Evolutionary conservation across 495 filamentous ascomycete genomes (phyloP).

Genomic region (Xylaria grammica): DNA sequence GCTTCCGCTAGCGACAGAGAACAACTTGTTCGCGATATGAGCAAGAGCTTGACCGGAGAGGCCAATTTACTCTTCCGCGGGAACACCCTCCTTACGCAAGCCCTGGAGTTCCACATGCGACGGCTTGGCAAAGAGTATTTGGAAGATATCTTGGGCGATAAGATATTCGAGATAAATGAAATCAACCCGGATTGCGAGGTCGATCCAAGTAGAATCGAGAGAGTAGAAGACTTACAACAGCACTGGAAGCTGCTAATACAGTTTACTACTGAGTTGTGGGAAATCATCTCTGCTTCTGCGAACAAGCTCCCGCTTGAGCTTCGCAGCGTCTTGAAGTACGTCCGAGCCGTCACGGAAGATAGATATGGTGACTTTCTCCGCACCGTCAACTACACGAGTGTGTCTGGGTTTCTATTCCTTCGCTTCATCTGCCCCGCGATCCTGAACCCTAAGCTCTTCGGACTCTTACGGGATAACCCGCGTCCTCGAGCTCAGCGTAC

Average conservation of each 20-base stretch:
- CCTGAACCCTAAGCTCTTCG: constrained; percentile 95
- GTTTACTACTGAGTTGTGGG: constrained; percentile 84
- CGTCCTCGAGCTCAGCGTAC: constrained; percentile 86
- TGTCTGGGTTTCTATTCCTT: constrained; percentile 95
- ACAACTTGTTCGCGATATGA: constrained; percentile 64
- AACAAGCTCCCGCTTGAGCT: constrained; percentile 82
- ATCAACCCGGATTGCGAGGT: constrained; percentile 93
- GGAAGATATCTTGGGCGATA: constrained; percentile 84
- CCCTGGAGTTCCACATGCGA: constrained; percentile 94
- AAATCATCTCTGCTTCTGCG: constrained; percentile 74
- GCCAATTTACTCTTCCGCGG: constrained; percentile 95
- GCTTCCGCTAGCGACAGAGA: constrained; percentile 62
- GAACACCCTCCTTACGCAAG: constrained; percentile 92
- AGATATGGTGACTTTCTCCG: constrained; percentile 94
- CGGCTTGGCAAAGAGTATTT: constrained; percentile 92
- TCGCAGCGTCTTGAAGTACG: constrained; percentile 86
- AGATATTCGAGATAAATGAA: constrained; percentile 83
- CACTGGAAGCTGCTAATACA: constrained; percentile 83
- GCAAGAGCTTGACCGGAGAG: constrained; percentile 70
- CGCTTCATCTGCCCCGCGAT: constrained; percentile 97
- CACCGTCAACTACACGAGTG: constrained; percentile 92
- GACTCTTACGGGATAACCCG: constrained; percentile 85
- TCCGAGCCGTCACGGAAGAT: constrained; percentile 92
- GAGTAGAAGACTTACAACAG: constrained; percentile 74
- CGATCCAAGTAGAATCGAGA: constrained; percentile 77